Evolutionary conservation across 2,329 filamentous ascomycete species (phyloP).

Genomic region (Monosporascus ibericus): DNA sequence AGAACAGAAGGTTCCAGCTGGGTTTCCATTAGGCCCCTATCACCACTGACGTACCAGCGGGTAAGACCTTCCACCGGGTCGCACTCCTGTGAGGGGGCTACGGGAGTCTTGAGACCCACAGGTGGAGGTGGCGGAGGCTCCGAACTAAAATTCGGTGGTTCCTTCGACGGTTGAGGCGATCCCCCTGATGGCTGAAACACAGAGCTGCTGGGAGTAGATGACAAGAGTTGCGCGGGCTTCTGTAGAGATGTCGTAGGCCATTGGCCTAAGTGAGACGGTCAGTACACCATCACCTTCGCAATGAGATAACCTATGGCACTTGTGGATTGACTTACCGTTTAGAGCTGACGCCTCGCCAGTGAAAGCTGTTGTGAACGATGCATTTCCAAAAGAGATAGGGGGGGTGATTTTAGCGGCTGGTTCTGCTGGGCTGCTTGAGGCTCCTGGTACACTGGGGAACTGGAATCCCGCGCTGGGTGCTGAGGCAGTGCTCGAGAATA

Average conservation of each 20-base stretch:
- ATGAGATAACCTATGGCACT: not conserved
- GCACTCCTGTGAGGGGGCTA: constrained; percentile 14
- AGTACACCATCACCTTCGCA: not conserved
- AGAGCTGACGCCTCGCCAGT: not conserved
- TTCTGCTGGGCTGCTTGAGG: not conserved
- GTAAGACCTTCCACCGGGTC: constrained; percentile 45
- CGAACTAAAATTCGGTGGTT: not conserved
- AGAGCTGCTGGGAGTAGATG: not conserved
- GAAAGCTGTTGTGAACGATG: not conserved
- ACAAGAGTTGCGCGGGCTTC: not conserved
- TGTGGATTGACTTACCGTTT: not conserved
- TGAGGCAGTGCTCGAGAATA: not conserved
- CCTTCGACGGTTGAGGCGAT: not conserved
- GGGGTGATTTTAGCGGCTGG: not conserved
- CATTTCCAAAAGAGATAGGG: not conserved
- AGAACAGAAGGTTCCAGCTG: constrained; percentile 39
- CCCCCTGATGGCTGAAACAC: not conserved
- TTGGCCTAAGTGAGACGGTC: not conserved
- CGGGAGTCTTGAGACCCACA: constrained; percentile 2
- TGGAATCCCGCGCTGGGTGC: not conserved
- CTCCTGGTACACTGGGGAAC: not conserved
- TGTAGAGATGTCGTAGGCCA: not conserved
- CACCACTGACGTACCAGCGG: constrained; percentile 49
- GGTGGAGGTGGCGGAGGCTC: constrained; percentile 3
- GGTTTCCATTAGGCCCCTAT: constrained; percentile 46